Evolutionary conservation across 441 rosid species (phyloP).

Genomic region (Eruca vesicaria): DNA sequence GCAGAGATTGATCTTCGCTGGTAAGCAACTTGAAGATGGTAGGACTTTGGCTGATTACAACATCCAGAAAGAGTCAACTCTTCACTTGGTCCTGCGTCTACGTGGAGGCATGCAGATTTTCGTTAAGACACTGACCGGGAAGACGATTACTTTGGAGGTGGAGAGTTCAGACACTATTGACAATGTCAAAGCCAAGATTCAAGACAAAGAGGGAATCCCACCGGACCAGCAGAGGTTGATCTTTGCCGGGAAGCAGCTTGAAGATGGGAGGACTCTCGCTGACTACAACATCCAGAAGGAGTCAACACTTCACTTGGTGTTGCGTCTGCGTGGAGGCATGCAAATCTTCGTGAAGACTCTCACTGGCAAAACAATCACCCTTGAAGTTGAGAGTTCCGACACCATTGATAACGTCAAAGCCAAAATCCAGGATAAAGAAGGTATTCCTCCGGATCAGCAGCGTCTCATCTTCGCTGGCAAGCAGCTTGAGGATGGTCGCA

Average conservation of each 20-base stretch:
- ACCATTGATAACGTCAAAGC: no score
- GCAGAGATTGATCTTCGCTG: neutral
- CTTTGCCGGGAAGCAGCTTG: neutral
- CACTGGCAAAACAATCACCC: no score
- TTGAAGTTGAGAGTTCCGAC: no score
- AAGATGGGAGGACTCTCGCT: neutral
- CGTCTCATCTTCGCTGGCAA: no score
- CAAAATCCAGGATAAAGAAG: no score
- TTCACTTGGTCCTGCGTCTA: neutral
- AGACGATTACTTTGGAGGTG: neutral
- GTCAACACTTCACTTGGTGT: no score
- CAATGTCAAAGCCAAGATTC: neutral
- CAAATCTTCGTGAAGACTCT: no score
- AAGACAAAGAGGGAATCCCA: neutral
- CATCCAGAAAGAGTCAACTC: neutral
- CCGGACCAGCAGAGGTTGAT: neutral
- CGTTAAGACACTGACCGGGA: neutral
- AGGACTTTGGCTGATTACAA: no score
- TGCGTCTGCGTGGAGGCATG: no score
- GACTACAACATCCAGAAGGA: neutral
- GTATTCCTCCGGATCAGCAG: no score
- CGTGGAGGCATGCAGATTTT: neutral
- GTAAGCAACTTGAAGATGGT: neutral
- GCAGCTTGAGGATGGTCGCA: no score
- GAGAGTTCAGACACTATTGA: neutral